Evolutionary conservation across 2,329 filamentous ascomycete species (phyloP).

Genomic region (Colletotrichum orchidophilum): DNA sequence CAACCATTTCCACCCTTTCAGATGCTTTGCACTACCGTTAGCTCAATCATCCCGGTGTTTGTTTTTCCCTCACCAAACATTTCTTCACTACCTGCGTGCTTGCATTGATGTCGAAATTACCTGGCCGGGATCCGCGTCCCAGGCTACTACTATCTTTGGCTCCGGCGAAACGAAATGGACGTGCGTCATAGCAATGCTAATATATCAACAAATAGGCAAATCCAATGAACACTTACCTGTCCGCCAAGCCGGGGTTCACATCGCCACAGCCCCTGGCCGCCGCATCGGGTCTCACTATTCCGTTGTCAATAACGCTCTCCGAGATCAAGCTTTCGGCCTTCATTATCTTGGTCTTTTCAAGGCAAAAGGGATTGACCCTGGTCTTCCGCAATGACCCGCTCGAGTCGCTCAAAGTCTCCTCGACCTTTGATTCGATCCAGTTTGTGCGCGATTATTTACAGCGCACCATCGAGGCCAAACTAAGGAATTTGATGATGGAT

Average conservation of each 20-base stretch:
- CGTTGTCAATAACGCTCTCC: slow-evolving; percentile 95
- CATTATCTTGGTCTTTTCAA: slow-evolving; percentile 97
- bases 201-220: slow-evolving; percentile 75
- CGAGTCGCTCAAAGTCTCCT: slow-evolving; percentile 97
- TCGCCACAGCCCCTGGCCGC: slow-evolving; percentile 93
- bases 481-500: slow-evolving; percentile 96
- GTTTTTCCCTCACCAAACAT: slow-evolving; percentile 31
- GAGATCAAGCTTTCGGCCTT: slow-evolving; percentile 97
- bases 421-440: slow-evolving; percentile 98
- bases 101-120: slow-evolving; percentile 48
- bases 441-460: slow-evolving; percentile 98
- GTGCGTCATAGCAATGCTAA: slow-evolving; percentile 56
- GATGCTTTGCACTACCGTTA: neutral
- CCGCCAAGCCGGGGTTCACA: slow-evolving; percentile 89
- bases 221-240: slow-evolving; percentile 93
- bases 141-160: slow-evolving; percentile 35
- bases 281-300: slow-evolving; percentile 91
- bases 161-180: slow-evolving; percentile 40
- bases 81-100: slow-evolving; percentile 20
- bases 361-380: slow-evolving; percentile 94
- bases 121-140: slow-evolving; percentile 45
- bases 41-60: slow-evolving; percentile 19
- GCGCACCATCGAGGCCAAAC: slow-evolving; percentile 91
- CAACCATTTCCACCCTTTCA: neutral
- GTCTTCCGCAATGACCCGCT: slow-evolving; percentile 98